phyloP scores from a whole-genome alignment of 2,329 filamentous ascomycete genomes.

The Geosmithia flava region DNA sequence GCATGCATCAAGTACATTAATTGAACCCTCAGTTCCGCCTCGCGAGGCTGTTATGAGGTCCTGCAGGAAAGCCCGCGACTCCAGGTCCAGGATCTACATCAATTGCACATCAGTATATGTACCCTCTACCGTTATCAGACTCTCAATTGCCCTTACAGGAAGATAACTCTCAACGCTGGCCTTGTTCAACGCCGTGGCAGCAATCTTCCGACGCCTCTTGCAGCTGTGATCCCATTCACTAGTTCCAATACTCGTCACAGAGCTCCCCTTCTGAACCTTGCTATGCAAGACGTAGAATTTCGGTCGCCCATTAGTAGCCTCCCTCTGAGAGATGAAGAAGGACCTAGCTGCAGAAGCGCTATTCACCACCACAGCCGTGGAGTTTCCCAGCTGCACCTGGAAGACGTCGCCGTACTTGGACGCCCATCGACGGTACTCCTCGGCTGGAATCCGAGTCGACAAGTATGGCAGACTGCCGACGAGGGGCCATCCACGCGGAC shows the following conservation, averaged over 20 bases:
- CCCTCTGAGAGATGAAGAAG: slow-evolving; percentile 55
- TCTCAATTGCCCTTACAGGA: slow-evolving; percentile 20
- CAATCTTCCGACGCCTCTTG: slow-evolving; percentile 52
- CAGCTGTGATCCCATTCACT: slow-evolving; percentile 61
- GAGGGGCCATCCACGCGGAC: slow-evolving; percentile 5
- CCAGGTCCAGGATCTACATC: slow-evolving; percentile 47
- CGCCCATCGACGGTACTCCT: slow-evolving; percentile 16
- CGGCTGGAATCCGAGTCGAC: slow-evolving; percentile 4
- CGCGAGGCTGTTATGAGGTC: slow-evolving; percentile 43
- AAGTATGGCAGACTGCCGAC: slow-evolving; percentile 4
- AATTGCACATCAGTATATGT: neutral
- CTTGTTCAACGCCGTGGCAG: slow-evolving; percentile 52
- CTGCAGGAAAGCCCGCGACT: slow-evolving; percentile 43
- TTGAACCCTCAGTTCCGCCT: slow-evolving; percentile 38
- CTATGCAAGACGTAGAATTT: slow-evolving; percentile 50
- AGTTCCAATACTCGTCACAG: slow-evolving; percentile 40
- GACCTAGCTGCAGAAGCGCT: slow-evolving; percentile 51
- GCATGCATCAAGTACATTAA: slow-evolving; percentile 51
- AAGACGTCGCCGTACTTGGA: slow-evolving; percentile 16
- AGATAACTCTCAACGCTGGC: slow-evolving; percentile 55
- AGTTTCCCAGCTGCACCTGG: slow-evolving; percentile 21
- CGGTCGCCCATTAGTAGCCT: slow-evolving; percentile 51
- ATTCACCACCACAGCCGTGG: slow-evolving; percentile 55
- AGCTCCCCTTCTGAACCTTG: slow-evolving; percentile 30
- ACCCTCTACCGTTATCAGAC: neutral